Evolutionary conservation across 139 green algal species (phyloP), one percentile per base, ranked within the genome.

Genomic region (Ettlia oleoabundans): DNA sequence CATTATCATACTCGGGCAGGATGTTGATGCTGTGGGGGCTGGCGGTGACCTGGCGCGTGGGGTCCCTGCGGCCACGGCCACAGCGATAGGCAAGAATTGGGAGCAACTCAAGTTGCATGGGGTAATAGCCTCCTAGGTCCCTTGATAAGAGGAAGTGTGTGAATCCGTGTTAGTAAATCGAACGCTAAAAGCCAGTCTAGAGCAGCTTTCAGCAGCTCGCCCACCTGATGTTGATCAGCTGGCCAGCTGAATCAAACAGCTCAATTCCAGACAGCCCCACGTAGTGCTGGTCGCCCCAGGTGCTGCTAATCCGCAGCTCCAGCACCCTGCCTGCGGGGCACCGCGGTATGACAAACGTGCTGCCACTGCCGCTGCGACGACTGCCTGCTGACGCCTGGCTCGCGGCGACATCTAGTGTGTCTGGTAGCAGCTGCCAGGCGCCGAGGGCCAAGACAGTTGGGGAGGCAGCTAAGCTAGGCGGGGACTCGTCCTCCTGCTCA

Each of bases 281-380:
- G 30, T 87, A 88, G 71, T 87, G 70, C 30, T 47, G n/a, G 78
- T 90, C 86, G 33, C 86, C 86, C 86, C 86, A 90, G n/a, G 81
- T 90, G 35, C 47, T 66, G 63, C 79, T 69, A n/a, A 90, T 83
- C 24, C 51, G 24, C 35, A 89, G 40, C 76, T 82, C 66, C 32
- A 89, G 67, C 40, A 84, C 38, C 62, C 61, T n/a, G 1, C 85
- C 80, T 22, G 41, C 26, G 0, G 84, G 80, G 28, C 64, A 61
- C 2, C 5, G 30, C 13, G 84, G 84, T 43, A 88, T 79, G 35
- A 62, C 15, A n/a, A 84, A 72, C 3, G 66, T 64, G 22, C 32
- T 52, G n/a, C 41, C 69, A 10, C 58, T 32, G 3, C 10, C 40
- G 67, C 2, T 71, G 66, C 38, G 5, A 7, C 63, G 5, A 7